Percentiles rank a stretch among this genome's conserved stretches.
Conservation (phyloP, 164 flowering plant genomes). For the Macadamia tetraphylla region DNA sequence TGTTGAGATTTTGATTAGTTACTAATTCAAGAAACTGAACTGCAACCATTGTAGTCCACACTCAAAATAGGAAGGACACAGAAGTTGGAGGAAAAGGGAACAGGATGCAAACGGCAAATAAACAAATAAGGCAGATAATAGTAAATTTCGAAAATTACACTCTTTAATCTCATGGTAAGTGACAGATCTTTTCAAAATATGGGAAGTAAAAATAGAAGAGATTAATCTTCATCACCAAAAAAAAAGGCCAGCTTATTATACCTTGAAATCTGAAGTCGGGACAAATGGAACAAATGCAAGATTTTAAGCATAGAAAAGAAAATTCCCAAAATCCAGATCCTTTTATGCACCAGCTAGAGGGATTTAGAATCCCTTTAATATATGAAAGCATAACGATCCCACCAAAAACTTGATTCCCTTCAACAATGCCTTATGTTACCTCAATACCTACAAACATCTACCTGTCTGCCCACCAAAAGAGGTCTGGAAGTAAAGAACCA, state of each 20-base stretch:
- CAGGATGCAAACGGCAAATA: background rate
- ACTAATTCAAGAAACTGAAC: slow-evolving; percentile 1
- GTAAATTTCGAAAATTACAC: no score
- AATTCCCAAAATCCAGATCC: no score
- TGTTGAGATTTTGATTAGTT: slow-evolving; percentile 8
- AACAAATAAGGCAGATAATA: background rate
- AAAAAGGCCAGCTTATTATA: background rate
- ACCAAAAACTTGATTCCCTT: no score
- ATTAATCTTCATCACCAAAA: background rate
- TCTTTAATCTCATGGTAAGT: no score
- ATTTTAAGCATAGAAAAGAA: background rate
- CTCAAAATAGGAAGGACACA: no score
- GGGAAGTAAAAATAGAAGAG: background rate
- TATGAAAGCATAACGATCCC: no score
- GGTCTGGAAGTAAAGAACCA: no score
- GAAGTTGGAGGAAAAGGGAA: background rate
- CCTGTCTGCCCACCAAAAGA: no score
- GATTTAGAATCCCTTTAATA: no score
- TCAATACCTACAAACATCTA: no score
- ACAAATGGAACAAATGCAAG: background rate
- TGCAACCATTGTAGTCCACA: background rate
- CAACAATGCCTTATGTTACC: no score
- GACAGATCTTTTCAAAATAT: background rate
- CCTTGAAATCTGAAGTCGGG: background rate
- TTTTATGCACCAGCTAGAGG: no score